Base-by-base conservation (phyloP, 75 land plant genomes). In the Sequoiadendron giganteum region DNA sequence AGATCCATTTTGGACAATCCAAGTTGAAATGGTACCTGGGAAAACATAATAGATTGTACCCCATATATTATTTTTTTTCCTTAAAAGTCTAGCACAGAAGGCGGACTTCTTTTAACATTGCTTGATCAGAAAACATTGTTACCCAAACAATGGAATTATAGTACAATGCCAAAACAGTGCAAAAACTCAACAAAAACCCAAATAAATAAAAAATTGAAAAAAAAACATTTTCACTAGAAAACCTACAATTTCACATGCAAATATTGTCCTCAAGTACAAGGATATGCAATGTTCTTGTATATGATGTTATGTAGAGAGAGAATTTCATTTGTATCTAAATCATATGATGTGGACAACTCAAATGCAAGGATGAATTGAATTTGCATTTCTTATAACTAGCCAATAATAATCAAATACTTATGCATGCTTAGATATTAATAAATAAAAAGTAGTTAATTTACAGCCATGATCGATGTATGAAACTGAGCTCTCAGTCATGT, bases 11-110 rank as follows among this genome's bases (percentile, higher is more conserved):
- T 98, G 30, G 98, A 94, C 54, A 95, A 79, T 81, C 97, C 97
- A 79, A 95, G 90, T 87, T 95, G 97, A 88, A 92, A 98, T 47
- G 97, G 97, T 42, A 98, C 93, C 99, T 96, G 93, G 84, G 89
- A 90, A 70, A 42, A 84, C 30, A 85, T 39, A 28, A 88, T 19
- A 82, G 84, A 82, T 82, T 42, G 47, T 34, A 82, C 52, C 54
- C 32, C 34, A 13, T 47, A n/a, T n/a, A 28, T n/a, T 82, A 82
- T 2, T 47, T 10, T 11, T n/a, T 82, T 10, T 10, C 30, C 84
- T 82, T 82, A 47, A 9, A 47, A 47, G 84, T 82, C 49, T n/a
- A 11, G 84, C 32, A 82, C 14, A 11, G 52, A n/a, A 25, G 4
- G 15, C 14, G 47, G 48, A 30, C 54, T 82, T 45, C n/a, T 28